These are phyloP conservation scores for Furculomyces boomerangus DNA, from an alignment of 371 early-diverging fungal genomes.

Conservation along the genomic window DNA sequence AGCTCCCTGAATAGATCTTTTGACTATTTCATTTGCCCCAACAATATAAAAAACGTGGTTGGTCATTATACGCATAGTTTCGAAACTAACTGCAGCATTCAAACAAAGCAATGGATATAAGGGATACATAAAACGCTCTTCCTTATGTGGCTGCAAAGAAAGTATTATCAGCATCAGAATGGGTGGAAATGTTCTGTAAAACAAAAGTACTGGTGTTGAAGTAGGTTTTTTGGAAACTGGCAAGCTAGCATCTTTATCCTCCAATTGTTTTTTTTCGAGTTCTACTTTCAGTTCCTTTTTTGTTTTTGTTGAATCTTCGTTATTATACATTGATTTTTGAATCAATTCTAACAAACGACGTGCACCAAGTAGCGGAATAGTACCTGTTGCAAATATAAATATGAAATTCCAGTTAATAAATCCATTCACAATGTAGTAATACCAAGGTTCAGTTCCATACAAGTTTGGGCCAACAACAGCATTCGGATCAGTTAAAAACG, in stretches of 20 bases:
- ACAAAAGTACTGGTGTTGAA: conserved; percentile 25
- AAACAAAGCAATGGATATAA: conserved; percentile 74
- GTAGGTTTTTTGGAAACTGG: background rate
- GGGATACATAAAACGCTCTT: conserved; percentile 87
- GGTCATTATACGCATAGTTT: conserved; percentile 24
- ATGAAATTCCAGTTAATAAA: conserved; percentile 72
- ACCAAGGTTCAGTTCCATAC: conserved; percentile 89
- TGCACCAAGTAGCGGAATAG: conserved; percentile 34
- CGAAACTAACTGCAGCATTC: conserved; percentile 51
- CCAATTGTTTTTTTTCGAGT: background rate
- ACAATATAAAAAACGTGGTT: conserved; percentile 5
- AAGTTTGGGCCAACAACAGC: conserved; percentile 51
- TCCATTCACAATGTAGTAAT: conserved; percentile 73
- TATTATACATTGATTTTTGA: background rate
- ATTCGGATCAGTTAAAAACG: background rate
- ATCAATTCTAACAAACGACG: conserved; percentile 12
- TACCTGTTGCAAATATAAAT: conserved; percentile 46
- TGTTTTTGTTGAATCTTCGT: background rate
- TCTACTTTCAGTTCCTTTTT: background rate
- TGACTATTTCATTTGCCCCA: conserved; percentile 16
- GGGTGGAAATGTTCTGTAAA: conserved; percentile 42
- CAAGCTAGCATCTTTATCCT: background rate
- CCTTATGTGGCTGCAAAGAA: conserved; percentile 81
- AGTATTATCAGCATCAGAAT: conserved; percentile 64
- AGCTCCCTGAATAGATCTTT: conserved; percentile 10